A percentile compares a stretch with the other conserved stretches of the same genome.
Conservation (phyloP, 805 yeast genomes). For the Wickerhamomyces tratensis region DNA sequence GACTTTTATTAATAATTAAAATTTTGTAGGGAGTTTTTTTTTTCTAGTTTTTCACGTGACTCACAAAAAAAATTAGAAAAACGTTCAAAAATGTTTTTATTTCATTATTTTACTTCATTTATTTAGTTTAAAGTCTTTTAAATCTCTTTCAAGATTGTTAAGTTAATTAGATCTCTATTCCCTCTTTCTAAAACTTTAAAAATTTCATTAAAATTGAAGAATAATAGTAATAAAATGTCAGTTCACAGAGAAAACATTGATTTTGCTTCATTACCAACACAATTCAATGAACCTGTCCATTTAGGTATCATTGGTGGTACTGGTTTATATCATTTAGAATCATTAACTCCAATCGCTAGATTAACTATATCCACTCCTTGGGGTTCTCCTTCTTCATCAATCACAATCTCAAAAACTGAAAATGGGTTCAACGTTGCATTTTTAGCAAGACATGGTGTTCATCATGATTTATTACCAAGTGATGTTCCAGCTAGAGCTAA, state of each 20-base stretch:
- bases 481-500: constrained; percentile 92
- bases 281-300: constrained; percentile 55
- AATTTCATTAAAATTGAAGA: not conserved
- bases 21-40: too few species aligned
- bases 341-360: constrained; percentile 77
- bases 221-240: too few species aligned
- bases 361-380: constrained; percentile 86
- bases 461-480: constrained; percentile 83
- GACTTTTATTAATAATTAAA: too few species aligned
- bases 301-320: constrained; percentile 96
- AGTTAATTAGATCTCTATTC: too few species aligned
- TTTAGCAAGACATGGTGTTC: constrained; percentile 87
- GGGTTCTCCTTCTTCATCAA: constrained; percentile 94
- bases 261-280: constrained; percentile 28
- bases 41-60: too few species aligned
- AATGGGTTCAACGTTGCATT: constrained; percentile 84
- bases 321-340: constrained; percentile 84
- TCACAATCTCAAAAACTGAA: constrained; percentile 75
- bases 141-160: too few species aligned
- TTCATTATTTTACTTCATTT: too few species aligned
- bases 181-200: too few species aligned
- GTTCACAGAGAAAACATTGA: constrained; percentile 14
- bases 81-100: too few species aligned
- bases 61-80: too few species aligned
- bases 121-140: too few species aligned